phyloP scores from a whole-genome alignment of 1,284 basidiomycete genomes.

The Heterobasidion parviporum region DNA sequence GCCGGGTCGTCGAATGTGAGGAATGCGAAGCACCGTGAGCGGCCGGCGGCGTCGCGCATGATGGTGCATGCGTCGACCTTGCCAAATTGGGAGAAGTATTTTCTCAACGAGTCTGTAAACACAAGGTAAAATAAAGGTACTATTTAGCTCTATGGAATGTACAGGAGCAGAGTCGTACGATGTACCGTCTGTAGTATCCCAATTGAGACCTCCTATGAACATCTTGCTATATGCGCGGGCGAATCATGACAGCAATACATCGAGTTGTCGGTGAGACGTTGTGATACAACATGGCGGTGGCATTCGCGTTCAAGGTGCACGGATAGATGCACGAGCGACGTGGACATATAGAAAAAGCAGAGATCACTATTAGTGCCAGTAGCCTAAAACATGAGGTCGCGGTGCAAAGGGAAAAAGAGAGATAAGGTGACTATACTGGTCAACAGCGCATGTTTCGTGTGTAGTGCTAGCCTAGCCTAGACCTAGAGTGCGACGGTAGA shows the following conservation, averaged over 20 bases:
- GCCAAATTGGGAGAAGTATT: conserved; percentile 87
- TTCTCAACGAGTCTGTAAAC: conserved; percentile 63
- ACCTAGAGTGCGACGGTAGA: conserved; percentile 57
- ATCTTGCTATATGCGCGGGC: conserved; percentile 67
- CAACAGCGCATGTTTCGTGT: conserved; percentile 16
- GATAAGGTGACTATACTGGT: conserved; percentile 66
- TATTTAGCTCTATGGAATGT: conserved; percentile 29
- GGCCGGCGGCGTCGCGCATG: conserved; percentile 88
- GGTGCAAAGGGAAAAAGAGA: conserved; percentile 38
- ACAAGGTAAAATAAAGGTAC: conserved; percentile 9
- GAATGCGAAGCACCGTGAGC: conserved; percentile 92
- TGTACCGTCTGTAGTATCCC: conserved; percentile 94
- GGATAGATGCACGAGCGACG: conserved; percentile 7
- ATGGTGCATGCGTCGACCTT: conserved; percentile 89
- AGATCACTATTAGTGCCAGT: conserved; percentile 70
- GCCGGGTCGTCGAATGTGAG: conserved; percentile 85
- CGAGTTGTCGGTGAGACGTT: conserved; percentile 10
- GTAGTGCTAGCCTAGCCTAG: conserved; percentile 62
- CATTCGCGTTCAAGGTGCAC: conserved; percentile 12
- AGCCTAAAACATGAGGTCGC: conserved; percentile 64
- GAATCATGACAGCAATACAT: not conserved
- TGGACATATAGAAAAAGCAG: conserved; percentile 22
- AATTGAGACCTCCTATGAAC: conserved; percentile 95
- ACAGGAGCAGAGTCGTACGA: conserved; percentile 26
- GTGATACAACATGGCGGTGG: conserved; percentile 4